Conservation (phyloP, 257 asterid genomes). For the Vinca minor region DNA sequence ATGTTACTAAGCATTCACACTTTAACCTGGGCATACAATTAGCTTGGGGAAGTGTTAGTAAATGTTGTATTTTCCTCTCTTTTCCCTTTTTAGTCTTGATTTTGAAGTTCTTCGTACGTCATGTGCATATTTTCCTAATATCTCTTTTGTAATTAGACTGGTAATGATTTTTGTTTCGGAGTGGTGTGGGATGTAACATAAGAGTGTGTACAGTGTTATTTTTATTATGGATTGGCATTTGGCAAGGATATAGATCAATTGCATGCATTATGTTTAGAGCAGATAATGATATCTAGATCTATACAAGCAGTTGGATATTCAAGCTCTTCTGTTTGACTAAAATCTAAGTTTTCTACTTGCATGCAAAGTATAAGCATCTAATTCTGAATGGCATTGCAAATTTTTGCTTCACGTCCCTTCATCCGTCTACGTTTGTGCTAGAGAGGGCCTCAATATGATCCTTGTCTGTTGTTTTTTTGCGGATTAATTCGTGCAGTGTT, state of each 20-base stretch:
- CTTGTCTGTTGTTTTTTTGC: neutral
- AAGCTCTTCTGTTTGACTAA: neutral
- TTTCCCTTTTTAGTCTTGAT: neutral
- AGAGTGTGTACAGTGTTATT: neutral
- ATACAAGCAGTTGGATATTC: neutral
- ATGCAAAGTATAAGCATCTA: neutral
- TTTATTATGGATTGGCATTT: neutral
- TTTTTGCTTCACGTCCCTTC: neutral
- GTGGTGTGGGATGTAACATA: neutral
- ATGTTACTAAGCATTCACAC: neutral
- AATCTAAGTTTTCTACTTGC: neutral
- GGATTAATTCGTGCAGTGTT: neutral
- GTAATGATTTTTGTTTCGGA: no score
- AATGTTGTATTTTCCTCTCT: neutral
- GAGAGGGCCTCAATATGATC: neutral
- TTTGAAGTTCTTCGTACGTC: no score
- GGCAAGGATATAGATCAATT: neutral
- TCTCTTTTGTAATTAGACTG: neutral
- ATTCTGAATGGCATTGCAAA: neutral
- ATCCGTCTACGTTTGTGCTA: neutral
- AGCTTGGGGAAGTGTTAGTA: no score
- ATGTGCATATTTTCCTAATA: neutral
- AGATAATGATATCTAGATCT: neutral
- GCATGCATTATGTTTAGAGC: neutral
- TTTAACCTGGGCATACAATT: neutral